phyloP scores from a whole-genome alignment of 23 red algal genomes.

The Chondrus crispus region DNA sequence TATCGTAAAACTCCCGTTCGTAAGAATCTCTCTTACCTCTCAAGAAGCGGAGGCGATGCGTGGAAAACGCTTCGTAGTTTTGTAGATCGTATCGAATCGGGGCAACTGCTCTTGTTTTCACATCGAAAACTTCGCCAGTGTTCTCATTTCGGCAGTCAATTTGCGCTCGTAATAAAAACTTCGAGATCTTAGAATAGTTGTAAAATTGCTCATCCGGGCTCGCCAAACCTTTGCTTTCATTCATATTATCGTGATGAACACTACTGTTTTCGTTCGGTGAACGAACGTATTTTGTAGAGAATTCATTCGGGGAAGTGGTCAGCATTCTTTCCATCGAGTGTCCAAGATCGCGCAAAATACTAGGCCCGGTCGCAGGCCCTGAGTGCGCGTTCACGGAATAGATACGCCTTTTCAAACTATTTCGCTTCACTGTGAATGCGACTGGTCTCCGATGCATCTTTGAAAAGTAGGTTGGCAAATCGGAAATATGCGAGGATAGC shows the following conservation, averaged over 20 bases:
- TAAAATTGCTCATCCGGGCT: constrained; percentile 37
- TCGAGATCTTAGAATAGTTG: constrained; percentile 69
- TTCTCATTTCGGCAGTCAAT: constrained; percentile 71
- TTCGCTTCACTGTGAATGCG: constrained; percentile 47
- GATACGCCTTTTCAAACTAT: background rate
- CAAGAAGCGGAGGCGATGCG: constrained; percentile 13
- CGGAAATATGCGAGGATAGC: constrained; percentile 40
- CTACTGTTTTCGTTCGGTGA: background rate
- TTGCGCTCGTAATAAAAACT: constrained; percentile 89
- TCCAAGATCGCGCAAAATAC: constrained; percentile 73
- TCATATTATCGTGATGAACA: background rate
- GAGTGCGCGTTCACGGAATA: constrained; percentile 44
- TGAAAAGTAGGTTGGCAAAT: constrained; percentile 65
- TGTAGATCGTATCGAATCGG: constrained; percentile 77
- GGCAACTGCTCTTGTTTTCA: constrained; percentile 87
- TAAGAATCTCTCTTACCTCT: constrained; percentile 75
- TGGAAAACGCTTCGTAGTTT: constrained; percentile 54
- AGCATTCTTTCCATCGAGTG: constrained; percentile 87
- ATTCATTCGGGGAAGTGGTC: constrained; percentile 49
- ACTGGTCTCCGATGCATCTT: constrained; percentile 54
- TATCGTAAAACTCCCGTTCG: constrained; percentile 95
- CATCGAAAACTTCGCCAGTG: constrained; percentile 86
- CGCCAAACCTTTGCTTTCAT: background rate
- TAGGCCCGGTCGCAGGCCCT: background rate
- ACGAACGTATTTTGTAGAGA: constrained; percentile 40